Evolutionary conservation across 495 filamentous ascomycete species (phyloP), one percentile per base, ranked within the genome.

Genomic region (Echria macrotheca): DNA sequence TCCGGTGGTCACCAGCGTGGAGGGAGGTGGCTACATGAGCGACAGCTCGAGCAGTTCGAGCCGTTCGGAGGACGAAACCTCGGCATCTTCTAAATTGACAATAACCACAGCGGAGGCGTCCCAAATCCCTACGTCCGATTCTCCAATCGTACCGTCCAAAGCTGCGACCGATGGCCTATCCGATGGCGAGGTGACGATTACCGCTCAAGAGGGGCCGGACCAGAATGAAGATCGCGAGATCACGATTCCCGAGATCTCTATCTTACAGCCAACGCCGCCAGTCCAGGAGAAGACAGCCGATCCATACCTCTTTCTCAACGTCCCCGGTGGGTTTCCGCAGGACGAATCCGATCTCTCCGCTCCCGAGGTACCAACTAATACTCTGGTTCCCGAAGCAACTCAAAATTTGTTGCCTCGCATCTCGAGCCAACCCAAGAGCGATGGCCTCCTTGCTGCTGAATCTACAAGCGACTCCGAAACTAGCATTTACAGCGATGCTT

Each of bases 401-500:
- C 14, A 44, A 19, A 54, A 15, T 19, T 23, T n/a, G n/a, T 23
- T 2, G 17, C 29, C 22, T 14, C 44, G n/a, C 28, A 9, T 3
- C 2, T 10, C 6, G 9, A 8, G 3, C 31, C 21, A 21, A 37
- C 14, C 6, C 14, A 44, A 19, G 49, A 12, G 28, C 28, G 7
- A 31, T 31, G 28, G 28, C 28, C 6, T 12, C 28, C 28, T 12
- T n/a, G n/a, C n/a, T 4, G 49, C 38, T 17, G 53, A 59, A n/a
- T 42, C 41, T 5, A 58, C 62, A 7, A 64, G 41, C 40, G 65
- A 69, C 41, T 70, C 67, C 0, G 65, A 57, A 24, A 56, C 55
- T 50, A 91, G 86, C 64, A 76, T 91, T 39, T 96, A 91, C 64
- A 93, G 87, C 58, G 90, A 96, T 73, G 90, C 90, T 2, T 83